phyloP scores from a whole-genome alignment of 768 basidiomycete genomes.

The Tephrocybe sp. region DNA sequence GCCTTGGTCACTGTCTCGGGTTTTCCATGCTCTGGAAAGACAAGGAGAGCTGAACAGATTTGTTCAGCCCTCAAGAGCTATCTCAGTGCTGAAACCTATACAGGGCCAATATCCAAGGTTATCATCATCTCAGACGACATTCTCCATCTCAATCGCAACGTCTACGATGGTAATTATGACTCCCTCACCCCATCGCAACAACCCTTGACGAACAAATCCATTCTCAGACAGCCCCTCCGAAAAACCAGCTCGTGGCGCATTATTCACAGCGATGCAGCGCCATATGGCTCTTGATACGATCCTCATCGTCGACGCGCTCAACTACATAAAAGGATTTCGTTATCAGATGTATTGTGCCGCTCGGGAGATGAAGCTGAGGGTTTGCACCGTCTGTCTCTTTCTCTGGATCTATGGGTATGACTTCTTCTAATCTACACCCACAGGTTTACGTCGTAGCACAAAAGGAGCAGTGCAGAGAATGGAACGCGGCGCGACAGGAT shows the following conservation, averaged over 20 bases:
- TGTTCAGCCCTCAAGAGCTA: conserved; percentile 50
- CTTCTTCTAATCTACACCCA: conserved; percentile 19
- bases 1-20: conserved; percentile 91
- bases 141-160: conserved; percentile 21
- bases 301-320: conserved; percentile 86
- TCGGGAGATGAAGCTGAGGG: conserved; percentile 78
- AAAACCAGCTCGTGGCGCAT: conserved; percentile 81
- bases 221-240: conserved; percentile 70
- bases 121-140: conserved; percentile 57
- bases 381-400: conserved; percentile 70
- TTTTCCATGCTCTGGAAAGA: conserved; percentile 86
- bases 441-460: conserved; percentile 77
- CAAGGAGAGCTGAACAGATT: conserved; percentile 67
- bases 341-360: conserved; percentile 98
- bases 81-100: conserved; percentile 46
- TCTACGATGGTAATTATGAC: conserved; percentile 63
- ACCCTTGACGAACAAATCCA: not conserved
- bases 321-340: conserved; percentile 98
- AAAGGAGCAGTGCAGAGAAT: conserved; percentile 69
- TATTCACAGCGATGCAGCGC: conserved; percentile 82
- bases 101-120: conserved; percentile 45
- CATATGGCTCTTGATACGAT: conserved; percentile 69
- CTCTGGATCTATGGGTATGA: not conserved
- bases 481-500: conserved; percentile 60
- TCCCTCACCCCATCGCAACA: not conserved